A percentile compares a stretch with the other conserved stretches of the same genome.
Evolutionary conservation across 208 protist genomes (phyloP).

Genomic region (Crithidia thermophila): DNA sequence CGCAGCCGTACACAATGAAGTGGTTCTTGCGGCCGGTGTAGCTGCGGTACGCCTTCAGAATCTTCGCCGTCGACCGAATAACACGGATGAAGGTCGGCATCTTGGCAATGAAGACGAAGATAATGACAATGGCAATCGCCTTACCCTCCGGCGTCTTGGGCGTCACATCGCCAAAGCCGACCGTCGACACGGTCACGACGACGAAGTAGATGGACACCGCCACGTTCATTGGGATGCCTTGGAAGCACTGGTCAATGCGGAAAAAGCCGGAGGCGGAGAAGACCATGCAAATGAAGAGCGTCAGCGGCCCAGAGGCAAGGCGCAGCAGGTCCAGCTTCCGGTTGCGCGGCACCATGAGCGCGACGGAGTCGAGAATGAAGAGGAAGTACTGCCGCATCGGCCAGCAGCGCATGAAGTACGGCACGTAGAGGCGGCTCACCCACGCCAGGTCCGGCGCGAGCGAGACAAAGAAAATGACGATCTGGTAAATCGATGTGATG

Average conservation of each 20-base stretch:
- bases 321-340: slow-evolving; percentile 73
- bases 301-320: slow-evolving; percentile 60
- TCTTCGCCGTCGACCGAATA: slow-evolving; percentile 59
- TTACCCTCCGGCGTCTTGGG: slow-evolving; percentile 63
- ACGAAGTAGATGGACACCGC: slow-evolving; percentile 75
- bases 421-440: slow-evolving; percentile 85
- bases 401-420: slow-evolving; percentile 87
- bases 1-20: slow-evolving; percentile 84
- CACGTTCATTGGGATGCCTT: slow-evolving; percentile 62
- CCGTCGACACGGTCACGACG: slow-evolving; percentile 79
- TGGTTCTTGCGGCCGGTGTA: slow-evolving; percentile 75
- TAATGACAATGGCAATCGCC: slow-evolving; percentile 71
- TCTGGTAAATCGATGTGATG: slow-evolving; percentile 83
- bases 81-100: slow-evolving; percentile 88
- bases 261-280: slow-evolving; percentile 74
- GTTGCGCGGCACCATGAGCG: slow-evolving; percentile 60
- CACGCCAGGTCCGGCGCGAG: slow-evolving; percentile 44
- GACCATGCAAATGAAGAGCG: slow-evolving; percentile 77
- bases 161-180: slow-evolving; percentile 86
- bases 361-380: slow-evolving; percentile 81
- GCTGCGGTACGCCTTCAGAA: slow-evolving; percentile 61
- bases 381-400: slow-evolving; percentile 89
- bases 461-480: slow-evolving; percentile 70
- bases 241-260: slow-evolving; percentile 76
- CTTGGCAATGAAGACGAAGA: slow-evolving; percentile 80